Base-by-base conservation (phyloP, 352 stramenopile genomes). In the Phytophthora syringae region DNA sequence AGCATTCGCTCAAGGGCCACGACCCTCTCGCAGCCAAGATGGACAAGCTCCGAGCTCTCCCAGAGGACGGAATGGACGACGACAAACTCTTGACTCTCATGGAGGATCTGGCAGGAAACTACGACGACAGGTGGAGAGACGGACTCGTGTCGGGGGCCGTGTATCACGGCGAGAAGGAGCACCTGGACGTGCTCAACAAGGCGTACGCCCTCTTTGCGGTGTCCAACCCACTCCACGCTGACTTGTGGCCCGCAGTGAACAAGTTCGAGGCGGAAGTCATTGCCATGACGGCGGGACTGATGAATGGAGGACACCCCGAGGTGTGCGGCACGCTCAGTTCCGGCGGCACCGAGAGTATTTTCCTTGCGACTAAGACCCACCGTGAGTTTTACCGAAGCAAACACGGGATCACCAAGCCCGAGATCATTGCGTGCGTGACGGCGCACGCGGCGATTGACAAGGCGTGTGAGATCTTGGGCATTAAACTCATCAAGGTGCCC, bases 361-460 rank as follows among this genome's bases (percentile, higher is more conserved):
- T 99, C 54, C 61, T 99, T 32, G 96, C 97, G 3, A 89, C 92
- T 53, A 98, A 98, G 78, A 90, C 94, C 3, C 95, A 98, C 72
- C 82, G 91, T 39, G 87, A 98, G 49, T 95, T 79, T 70, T 95
- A 84, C 72, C 80, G 79, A 42, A 66, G 79, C 36, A 86, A 84
- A 62, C 72, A 93, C 60, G 76, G 80, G 37, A 98, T 98, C 72
- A 94, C 77, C 1, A 70, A 90, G 48, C 95, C 95, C 0, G 87
- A 95, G 74, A 93, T 98, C 52, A 86, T 98, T 51, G 89, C 92
- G 22, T 91, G 87, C 60, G 87, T 93, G 7, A 98, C 93, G 3
- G 96, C 95, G 13, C 97, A 99, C 69, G 94, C 96, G 6, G 95
- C 92, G n/a, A 97, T 99, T 60, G 89, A 98, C 77, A 99, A 99